Percentiles rank a stretch among this genome's conserved stretches.
These are phyloP conservation scores for Carpinus viminea DNA, from an alignment of 306 rosid genomes.

Conservation along the genomic window DNA sequence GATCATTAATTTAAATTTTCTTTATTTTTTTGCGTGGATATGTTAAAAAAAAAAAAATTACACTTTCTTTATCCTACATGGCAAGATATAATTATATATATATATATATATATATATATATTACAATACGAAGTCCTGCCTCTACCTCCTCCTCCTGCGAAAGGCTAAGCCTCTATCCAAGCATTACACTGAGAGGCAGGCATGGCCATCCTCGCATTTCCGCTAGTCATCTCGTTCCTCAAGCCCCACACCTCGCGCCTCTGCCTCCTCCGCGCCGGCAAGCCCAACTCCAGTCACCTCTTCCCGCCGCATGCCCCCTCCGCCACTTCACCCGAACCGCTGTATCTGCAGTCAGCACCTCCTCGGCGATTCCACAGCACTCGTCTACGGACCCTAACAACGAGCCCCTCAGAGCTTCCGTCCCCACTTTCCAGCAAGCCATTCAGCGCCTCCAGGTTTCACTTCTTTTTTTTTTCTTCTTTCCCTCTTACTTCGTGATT, in stretches of 20 bases:
- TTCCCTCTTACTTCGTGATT: not conserved
- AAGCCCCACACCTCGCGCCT: constrained; percentile 53
- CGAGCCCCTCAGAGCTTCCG: constrained; percentile 35
- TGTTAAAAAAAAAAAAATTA: no score
- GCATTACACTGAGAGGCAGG: not conserved
- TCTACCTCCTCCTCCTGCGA: not conserved
- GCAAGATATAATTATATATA: no score
- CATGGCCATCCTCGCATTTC: constrained; percentile 67
- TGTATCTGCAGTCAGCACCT: constrained; percentile 44
- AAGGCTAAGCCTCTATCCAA: constrained; percentile 15
- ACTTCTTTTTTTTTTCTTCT: not conserved
- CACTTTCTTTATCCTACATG: no score
- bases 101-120: no score
- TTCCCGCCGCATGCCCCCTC: constrained; percentile 16
- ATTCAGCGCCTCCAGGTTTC: constrained; percentile 94
- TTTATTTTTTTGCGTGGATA: no score
- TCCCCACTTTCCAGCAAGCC: constrained; percentile 87
- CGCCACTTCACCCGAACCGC: constrained; percentile 40
- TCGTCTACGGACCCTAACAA: constrained; percentile 31
- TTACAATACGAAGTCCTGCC: not conserved
- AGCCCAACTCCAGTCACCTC: constrained; percentile 22
- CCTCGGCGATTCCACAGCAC: constrained; percentile 40
- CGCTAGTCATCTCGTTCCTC: constrained; percentile 69
- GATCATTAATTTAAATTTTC: no score
- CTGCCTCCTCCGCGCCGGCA: constrained; percentile 30